A percentile compares a stretch with the other conserved stretches of the same genome.
Conservation (phyloP, 2,329 filamentous ascomycete species). For the Colletotrichum tamarilloi region DNA sequence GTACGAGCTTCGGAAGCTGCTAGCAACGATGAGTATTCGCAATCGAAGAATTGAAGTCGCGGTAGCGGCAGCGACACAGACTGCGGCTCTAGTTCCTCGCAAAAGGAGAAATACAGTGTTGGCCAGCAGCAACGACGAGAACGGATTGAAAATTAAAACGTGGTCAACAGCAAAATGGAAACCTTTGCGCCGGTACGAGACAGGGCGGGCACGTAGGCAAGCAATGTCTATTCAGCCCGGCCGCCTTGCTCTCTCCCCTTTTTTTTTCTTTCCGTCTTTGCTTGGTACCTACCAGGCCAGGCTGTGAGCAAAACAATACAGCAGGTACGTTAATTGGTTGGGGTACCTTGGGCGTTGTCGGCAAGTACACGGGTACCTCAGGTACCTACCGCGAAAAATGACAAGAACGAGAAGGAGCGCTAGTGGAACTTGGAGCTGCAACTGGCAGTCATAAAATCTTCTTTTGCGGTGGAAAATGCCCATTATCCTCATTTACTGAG, state of each 20-base stretch:
- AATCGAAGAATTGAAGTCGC: neutral
- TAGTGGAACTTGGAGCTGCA: neutral
- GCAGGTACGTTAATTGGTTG: neutral
- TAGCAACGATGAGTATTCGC: neutral
- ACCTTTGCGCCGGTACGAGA: neutral
- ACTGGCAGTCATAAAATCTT: neutral
- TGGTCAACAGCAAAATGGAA: neutral
- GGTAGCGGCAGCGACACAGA: neutral
- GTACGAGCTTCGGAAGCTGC: neutral
- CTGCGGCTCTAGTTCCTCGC: neutral
- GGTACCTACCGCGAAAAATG: neutral
- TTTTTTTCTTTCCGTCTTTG: neutral
- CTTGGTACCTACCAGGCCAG: neutral
- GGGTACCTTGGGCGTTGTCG: neutral
- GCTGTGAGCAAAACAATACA: neutral
- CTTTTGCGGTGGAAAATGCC: neutral
- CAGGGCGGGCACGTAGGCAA: neutral
- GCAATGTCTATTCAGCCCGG: neutral
- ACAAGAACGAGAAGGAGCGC: neutral
- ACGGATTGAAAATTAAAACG: neutral
- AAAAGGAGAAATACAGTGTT: neutral
- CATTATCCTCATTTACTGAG: neutral
- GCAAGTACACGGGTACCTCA: neutral
- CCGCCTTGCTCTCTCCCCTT: neutral
- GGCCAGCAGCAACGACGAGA: neutral